Conservation (phyloP, 2,329 filamentous ascomycete species). For the Sclerotinia subarctica region DNA sequence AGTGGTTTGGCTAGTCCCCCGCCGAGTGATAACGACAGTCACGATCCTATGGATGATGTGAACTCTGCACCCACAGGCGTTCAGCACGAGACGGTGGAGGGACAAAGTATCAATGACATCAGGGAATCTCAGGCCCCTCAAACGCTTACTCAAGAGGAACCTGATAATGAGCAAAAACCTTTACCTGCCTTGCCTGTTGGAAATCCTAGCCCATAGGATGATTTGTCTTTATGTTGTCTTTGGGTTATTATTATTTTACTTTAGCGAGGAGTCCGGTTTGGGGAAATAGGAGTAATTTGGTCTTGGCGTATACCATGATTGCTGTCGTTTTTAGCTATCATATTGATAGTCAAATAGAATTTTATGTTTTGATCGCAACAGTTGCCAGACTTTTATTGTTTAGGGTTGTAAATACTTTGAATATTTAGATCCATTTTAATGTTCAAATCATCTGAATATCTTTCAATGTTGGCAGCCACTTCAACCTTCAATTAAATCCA, state of each 20-base stretch:
- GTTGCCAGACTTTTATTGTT: too few species aligned
- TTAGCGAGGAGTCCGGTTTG: slow-evolving; percentile 14
- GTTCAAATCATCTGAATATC: too few species aligned
- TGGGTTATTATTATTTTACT: neutral
- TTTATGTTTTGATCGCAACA: neutral
- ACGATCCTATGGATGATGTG: slow-evolving; percentile 11
- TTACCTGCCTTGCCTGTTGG: slow-evolving; percentile 10
- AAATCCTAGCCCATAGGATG: neutral
- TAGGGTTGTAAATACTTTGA: too few species aligned
- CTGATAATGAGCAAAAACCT: neutral
- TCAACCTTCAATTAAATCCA: too few species aligned
- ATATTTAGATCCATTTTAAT: too few species aligned
- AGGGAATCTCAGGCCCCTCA: neutral
- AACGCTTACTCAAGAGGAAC: neutral
- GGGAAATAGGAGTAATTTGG: neutral
- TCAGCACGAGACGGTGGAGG: neutral
- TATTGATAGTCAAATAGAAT: neutral
- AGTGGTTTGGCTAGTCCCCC: slow-evolving; percentile 6
- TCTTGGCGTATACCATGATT: slow-evolving; percentile 10
- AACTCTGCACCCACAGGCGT: neutral
- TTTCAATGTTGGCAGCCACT: too few species aligned
- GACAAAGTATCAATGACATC: neutral
- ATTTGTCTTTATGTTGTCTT: neutral
- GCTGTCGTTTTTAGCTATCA: neutral
- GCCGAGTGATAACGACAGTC: slow-evolving; percentile 4